Base-by-base conservation (phyloP, 2,329 filamentous ascomycete species). In the Aspergillus novoparasiticus region DNA sequence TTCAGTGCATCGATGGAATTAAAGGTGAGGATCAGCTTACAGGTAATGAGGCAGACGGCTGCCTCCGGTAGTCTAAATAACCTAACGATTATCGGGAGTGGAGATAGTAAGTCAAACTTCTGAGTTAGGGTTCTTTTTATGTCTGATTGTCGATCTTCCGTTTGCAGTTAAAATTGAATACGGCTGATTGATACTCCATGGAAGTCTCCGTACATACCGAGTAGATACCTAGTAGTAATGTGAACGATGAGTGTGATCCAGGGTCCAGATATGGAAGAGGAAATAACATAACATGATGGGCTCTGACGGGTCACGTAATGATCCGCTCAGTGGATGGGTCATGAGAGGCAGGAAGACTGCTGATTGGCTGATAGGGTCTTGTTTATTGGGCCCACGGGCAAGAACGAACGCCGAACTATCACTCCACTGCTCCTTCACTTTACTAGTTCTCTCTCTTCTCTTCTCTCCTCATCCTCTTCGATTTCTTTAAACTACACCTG, bases 351-450 rank as follows among this genome's bases (percentile, higher is more conserved):
- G 14, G 30, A 23, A 19, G 30, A 28, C 23, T 23, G 46, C n/a
- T 64, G 59, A 66, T 64, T 64, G 64, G 64, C 54, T 23, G 28
- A n/a, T 6, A 1, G 16, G 32, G 51, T 14, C 39, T 11, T 62
- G 57, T 64, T 62, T 61, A 66, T 64, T 60, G 62, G 48, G 48
- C 21, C 48, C 55, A 46, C 58, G 36, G 64, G 65, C 57, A 66
- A 58, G 65, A 61, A 50, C 65, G 46, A 61, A 34, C 32, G 56
- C 48, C 58, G 28, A 32, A 55, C 51, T 55, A 55, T 55, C 61
- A 57, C 51, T 58, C 34, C 30, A 26, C 48, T 36, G 5, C 14
- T 36, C 34, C 12, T n/a, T 45, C 39, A 41, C 19, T 41, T n/a
- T 41, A 41, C 39, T 41, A 41, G 39, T 19, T 41, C 39, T n/a